Conservation (phyloP, 352 stramenopile species). For the Globisporangium okanoganense region DNA sequence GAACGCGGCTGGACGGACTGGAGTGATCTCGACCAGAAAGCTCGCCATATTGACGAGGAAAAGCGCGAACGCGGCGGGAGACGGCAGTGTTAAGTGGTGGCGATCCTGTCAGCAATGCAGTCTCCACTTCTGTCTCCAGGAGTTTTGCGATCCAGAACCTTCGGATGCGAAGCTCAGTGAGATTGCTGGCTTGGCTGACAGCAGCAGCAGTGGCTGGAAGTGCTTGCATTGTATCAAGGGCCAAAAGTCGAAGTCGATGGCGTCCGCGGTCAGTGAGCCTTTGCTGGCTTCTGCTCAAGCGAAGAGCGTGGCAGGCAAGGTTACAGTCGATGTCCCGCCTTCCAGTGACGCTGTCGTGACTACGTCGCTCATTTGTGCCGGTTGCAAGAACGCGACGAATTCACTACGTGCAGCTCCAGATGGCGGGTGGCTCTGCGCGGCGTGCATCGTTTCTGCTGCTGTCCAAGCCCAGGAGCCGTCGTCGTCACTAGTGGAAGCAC, state of each 20-base stretch:
- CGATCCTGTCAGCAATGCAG: conserved; percentile 27
- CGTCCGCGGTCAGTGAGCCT: neutral
- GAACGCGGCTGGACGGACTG: neutral
- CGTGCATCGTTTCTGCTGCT: neutral
- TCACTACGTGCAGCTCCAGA: conserved; percentile 15
- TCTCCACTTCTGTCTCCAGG: conserved; percentile 32
- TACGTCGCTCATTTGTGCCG: conserved; percentile 21
- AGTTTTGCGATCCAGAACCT: conserved; percentile 31
- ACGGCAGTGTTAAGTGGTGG: conserved; percentile 21
- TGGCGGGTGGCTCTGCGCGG: conserved; percentile 27
- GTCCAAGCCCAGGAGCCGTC: neutral
- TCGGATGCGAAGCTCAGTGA: conserved; percentile 23
- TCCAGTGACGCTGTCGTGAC: neutral
- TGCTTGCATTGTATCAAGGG: conserved; percentile 5
- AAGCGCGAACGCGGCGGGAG: neutral
- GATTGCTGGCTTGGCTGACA: conserved; percentile 7
- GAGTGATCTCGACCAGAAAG: neutral
- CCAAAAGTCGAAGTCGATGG: neutral
- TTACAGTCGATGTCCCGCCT: neutral
- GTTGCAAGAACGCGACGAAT: conserved; percentile 20
- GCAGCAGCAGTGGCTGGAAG: neutral
- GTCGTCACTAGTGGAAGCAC: neutral
- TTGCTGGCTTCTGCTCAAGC: neutral
- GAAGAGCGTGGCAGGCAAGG: neutral
- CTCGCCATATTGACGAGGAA: conserved; percentile 3